These are phyloP conservation scores for Dillenia suffruticosa DNA, from an alignment of 164 flowering plant species.

Conservation along the genomic window DNA sequence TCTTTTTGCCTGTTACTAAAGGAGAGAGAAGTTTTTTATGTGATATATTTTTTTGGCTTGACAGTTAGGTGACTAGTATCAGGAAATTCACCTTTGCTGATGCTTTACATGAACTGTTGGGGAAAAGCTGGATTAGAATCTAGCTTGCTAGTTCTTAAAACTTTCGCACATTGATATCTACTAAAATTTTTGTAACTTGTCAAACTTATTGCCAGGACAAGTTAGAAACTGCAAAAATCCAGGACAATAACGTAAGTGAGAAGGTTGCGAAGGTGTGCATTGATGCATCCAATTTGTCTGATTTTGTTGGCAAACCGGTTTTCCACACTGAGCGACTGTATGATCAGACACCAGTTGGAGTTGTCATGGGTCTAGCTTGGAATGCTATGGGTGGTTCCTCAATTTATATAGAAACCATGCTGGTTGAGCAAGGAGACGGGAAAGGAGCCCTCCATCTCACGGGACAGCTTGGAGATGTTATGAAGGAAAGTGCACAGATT, in stretches of 20 bases:
- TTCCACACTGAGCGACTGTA: slow-evolving; percentile 94
- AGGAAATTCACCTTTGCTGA: too few relatives aligned
- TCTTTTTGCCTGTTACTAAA: too few relatives aligned
- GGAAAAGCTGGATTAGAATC: too few relatives aligned
- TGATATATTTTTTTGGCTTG: too few relatives aligned
- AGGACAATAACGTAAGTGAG: slow-evolving; percentile 33
- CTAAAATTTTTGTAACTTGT: background rate
- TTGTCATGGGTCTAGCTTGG: slow-evolving; percentile 99
- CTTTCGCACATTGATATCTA: background rate
- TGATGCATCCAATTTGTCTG: slow-evolving; percentile 56
- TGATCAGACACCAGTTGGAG: slow-evolving; percentile 82
- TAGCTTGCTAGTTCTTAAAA: background rate
- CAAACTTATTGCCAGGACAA: slow-evolving; percentile 32
- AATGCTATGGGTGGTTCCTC: slow-evolving; percentile 99
- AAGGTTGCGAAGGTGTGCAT: slow-evolving; percentile 52
- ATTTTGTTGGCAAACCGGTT: slow-evolving; percentile 95
- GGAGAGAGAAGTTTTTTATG: too few relatives aligned
- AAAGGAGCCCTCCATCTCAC: slow-evolving; percentile 83
- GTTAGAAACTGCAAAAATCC: slow-evolving; percentile 18
- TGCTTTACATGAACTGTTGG: too few relatives aligned
- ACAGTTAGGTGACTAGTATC: too few relatives aligned
- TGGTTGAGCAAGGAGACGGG: slow-evolving; percentile 81
- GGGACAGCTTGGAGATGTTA: slow-evolving; percentile 97
- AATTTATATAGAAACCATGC: slow-evolving; percentile 77
- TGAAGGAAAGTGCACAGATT: slow-evolving; percentile 98